Percentiles rank a stretch among this genome's conserved stretches.
These are phyloP conservation scores for Multifurca ochricompacta DNA, from an alignment of 768 basidiomycete genomes.

Conservation along the genomic window DNA sequence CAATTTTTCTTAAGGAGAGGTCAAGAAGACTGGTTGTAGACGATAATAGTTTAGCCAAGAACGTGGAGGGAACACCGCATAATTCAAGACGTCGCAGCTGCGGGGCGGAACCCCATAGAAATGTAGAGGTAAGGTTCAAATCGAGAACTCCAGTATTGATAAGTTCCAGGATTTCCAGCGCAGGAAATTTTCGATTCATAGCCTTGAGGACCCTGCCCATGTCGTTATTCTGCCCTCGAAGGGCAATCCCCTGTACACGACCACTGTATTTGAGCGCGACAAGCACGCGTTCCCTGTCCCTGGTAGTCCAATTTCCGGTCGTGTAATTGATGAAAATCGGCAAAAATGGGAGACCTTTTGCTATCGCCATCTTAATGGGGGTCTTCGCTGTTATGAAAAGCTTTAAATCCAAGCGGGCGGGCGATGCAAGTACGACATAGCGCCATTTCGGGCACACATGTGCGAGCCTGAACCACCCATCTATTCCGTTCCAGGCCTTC, in stretches of 20 bases:
- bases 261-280: not conserved
- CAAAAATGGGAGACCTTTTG: not conserved
- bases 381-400: not conserved
- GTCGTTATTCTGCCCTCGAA: not conserved
- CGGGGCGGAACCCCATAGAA: not conserved
- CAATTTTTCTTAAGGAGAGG: not conserved
- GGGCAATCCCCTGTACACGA: not conserved
- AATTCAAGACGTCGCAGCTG: not conserved
- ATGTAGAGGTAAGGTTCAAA: not conserved
- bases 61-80: not conserved
- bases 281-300: not conserved
- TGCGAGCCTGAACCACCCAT: not conserved
- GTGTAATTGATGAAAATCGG: not conserved
- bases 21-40: not conserved
- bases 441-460: conserved; percentile 9
- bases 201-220: not conserved
- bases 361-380: not conserved
- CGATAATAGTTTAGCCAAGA: not conserved
- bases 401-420: not conserved
- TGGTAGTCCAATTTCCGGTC: not conserved
- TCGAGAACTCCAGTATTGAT: rapidly evolving
- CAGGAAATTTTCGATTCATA: not conserved
- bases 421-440: not conserved
- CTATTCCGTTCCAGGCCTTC: not conserved
- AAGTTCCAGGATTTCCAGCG: not conserved